phyloP scores from a whole-genome alignment of 176 grass and related monocot species.

The Dactylis glomerata region DNA sequence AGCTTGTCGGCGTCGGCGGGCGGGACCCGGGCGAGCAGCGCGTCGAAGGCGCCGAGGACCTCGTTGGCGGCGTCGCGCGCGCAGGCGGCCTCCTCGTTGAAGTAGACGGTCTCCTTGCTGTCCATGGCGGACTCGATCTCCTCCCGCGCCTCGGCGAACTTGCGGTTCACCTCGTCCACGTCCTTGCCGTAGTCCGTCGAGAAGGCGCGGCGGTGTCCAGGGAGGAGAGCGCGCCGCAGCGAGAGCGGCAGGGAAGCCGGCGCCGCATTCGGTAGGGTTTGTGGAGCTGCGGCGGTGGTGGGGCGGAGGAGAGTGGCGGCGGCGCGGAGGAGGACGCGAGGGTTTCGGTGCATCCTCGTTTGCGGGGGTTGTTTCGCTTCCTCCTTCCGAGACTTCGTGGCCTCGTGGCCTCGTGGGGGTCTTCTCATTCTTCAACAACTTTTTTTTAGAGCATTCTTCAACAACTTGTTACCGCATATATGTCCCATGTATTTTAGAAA shows the following conservation, averaged over 20 bases:
- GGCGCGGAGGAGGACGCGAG: slow-evolving; percentile 53
- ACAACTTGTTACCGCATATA: not conserved
- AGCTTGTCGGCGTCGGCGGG: slow-evolving; percentile 58
- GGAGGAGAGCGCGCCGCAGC: not conserved
- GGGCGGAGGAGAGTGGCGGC: slow-evolving; percentile 41
- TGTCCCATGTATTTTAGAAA: too few species aligned
- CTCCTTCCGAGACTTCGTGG: not conserved
- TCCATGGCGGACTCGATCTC: slow-evolving; percentile 96
- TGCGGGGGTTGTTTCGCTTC: not conserved
- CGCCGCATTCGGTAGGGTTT: not conserved
- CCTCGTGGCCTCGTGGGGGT: too few species aligned
- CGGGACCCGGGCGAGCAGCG: slow-evolving; percentile 67
- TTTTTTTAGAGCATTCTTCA: not conserved
- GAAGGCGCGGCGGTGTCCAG: slow-evolving; percentile 17
- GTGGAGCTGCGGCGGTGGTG: not conserved
- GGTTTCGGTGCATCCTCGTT: slow-evolving; percentile 55
- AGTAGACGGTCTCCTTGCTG: slow-evolving; percentile 93
- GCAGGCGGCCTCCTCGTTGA: slow-evolving; percentile 84
- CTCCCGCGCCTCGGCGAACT: slow-evolving; percentile 95
- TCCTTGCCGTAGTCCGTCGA: slow-evolving; percentile 72
- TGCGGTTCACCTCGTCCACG: slow-evolving; percentile 87
- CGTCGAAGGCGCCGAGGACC: slow-evolving; percentile 56
- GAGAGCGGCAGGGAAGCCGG: not conserved
- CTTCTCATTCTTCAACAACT: not conserved
- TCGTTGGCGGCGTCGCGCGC: slow-evolving; percentile 71